phyloP scores from a whole-genome alignment of 257 asterid genomes.

The Henckelia pumila region DNA sequence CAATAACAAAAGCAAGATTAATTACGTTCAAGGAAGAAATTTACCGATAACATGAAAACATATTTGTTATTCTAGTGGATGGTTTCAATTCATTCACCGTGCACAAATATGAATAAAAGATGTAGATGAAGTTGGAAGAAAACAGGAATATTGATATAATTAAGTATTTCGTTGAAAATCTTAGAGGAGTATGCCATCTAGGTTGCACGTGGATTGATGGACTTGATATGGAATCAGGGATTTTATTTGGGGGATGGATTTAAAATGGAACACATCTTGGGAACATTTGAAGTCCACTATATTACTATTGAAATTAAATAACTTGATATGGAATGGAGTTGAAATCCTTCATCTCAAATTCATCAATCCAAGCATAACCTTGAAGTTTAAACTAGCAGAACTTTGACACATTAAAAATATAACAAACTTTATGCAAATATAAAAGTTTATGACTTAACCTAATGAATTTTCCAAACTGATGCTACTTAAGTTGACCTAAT shows the following conservation, averaged over 20 bases:
- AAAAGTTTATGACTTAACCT: background rate
- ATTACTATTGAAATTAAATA: too few species aligned
- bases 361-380: too few species aligned
- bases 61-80: background rate
- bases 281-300: too few species aligned
- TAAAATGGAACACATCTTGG: too few species aligned
- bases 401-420: background rate
- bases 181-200: background rate
- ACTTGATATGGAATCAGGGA: too few species aligned
- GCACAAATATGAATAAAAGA: background rate
- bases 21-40: background rate
- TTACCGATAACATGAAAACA: background rate
- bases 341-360: too few species aligned
- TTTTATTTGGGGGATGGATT: too few species aligned
- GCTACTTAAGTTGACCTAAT: background rate
- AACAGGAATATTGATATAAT: background rate
- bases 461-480: constrained; percentile 15
- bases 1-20: background rate
- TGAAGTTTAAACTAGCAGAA: constrained; percentile 6
- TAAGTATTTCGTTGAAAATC: background rate
- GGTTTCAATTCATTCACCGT: background rate
- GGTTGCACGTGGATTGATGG: too few species aligned
- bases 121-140: background rate
- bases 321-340: too few species aligned
- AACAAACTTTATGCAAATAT: background rate